A percentile compares a stretch with the other conserved stretches of the same genome.
phyloP scores from a whole-genome alignment of 2,329 filamentous ascomycete species.

The Phaeosphaeriaceae sp. region DNA sequence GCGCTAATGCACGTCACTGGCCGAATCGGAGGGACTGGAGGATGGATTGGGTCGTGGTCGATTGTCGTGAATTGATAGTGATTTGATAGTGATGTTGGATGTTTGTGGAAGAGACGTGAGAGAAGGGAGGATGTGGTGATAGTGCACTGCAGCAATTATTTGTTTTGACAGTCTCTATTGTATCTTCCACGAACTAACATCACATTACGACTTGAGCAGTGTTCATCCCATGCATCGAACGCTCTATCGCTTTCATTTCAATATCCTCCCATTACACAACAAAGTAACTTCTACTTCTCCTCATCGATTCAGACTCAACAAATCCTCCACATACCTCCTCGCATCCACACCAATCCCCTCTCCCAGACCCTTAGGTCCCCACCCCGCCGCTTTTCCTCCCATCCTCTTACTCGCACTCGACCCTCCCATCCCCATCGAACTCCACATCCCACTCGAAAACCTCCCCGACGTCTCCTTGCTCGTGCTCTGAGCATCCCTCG shows the following conservation, averaged over 20 bases:
- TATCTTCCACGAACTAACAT: too few species aligned
- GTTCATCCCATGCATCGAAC: too few species aligned
- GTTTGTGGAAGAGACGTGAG: too few species aligned
- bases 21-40: not conserved
- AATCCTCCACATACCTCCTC: constrained; percentile 74
- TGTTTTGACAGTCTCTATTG: too few species aligned
- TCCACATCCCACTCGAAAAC: constrained; percentile 45
- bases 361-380: constrained; percentile 66
- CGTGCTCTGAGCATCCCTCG: constrained; percentile 39
- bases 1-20: not conserved
- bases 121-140: too few species aligned
- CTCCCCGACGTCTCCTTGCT: constrained; percentile 25
- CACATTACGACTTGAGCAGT: too few species aligned
- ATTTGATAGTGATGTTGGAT: not conserved
- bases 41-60: not conserved
- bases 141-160: too few species aligned
- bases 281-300: too few species aligned
- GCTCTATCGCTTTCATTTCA: too few species aligned
- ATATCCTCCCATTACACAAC: too few species aligned
- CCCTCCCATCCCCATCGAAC: constrained; percentile 26
- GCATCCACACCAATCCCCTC: constrained; percentile 82
- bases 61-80: not conserved
- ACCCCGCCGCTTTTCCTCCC: constrained; percentile 55
- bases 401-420: constrained; percentile 32
- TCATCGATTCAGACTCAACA: constrained; percentile 67